These are phyloP conservation scores for Turnera subulata DNA, from an alignment of 345 rosid genomes.

Conservation along the genomic window DNA sequence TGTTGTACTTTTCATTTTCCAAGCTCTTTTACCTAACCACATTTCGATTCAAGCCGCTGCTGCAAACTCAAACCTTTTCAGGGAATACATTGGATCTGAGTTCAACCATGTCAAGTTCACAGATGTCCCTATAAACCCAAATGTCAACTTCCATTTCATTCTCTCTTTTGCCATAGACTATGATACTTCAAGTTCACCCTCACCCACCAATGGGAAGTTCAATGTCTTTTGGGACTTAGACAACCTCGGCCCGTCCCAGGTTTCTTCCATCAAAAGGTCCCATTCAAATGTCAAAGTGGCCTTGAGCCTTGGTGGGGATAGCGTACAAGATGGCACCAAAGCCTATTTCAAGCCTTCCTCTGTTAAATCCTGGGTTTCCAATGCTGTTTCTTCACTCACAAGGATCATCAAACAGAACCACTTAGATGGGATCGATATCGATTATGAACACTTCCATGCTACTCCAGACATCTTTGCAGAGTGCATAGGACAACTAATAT, in stretches of 20 bases:
- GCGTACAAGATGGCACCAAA: not conserved
- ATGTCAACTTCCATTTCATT: conserved; percentile 2
- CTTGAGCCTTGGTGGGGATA: conserved; percentile 10
- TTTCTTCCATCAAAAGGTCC: conserved; percentile 2
- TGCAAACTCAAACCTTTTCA: not conserved
- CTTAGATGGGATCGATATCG: conserved; percentile 14
- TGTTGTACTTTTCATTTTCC: not conserved
- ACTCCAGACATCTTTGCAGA: conserved; percentile 6
- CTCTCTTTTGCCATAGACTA: conserved; percentile 16
- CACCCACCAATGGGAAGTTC: conserved; percentile 14
- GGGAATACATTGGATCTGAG: conserved; percentile 5
- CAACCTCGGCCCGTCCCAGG: conserved; percentile 7
- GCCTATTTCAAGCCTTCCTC: conserved; percentile 12
- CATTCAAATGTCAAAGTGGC: conserved; percentile 12
- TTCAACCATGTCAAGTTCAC: conserved; percentile 7
- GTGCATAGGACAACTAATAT: conserved; percentile 8
- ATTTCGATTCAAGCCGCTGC: not conserved
- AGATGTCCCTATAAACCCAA: not conserved
- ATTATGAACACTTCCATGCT: conserved; percentile 13
- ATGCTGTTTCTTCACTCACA: conserved; percentile 16
- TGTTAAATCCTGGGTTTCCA: conserved; percentile 6
- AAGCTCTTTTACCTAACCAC: not conserved
- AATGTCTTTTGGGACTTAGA: conserved; percentile 10
- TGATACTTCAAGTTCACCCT: conserved; percentile 3
- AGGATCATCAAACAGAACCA: conserved; percentile 4